Base-by-base conservation (phyloP, 1,284 basidiomycete species). In the Neonothopanus nambi region DNA sequence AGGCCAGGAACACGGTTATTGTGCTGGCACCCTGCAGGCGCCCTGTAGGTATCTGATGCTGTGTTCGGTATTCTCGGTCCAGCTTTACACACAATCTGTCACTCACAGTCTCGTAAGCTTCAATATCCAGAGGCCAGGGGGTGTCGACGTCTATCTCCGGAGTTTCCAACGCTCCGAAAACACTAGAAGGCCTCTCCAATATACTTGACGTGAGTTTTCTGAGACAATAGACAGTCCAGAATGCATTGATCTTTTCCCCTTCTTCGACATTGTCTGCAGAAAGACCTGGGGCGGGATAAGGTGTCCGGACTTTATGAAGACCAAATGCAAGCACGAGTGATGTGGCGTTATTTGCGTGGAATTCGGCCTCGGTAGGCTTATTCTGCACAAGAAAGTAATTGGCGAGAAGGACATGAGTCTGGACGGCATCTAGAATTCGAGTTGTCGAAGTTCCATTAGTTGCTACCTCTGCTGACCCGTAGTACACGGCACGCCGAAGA, bases 381-480 rank as follows among this genome's bases (percentile, higher is more conserved):
- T 71, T 71, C 20, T 61, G 62, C 35, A 62, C 50, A 50, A 69
- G 67, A 50, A 71, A 67, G 57, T 74, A 75, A 38, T 58, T 59
- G 0, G 68, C 64, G 24, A 76, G 61, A 17, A 76, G 64, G 12
- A 72, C 59, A 28, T 73, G 66, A 5, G 75, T 69, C 48, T 75
- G 72, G 23, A 74, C 64, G 18, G 65, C 65, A 40, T 72, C 65
- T 20, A 71, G 47, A 18, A 68, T 61, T 17, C 62, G 60, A 6
- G 48, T 61, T 28, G 5, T 28, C 56, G 30, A 60, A 59, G 39
- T 48, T 58, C 38, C 43, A 53, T 35, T 48, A 53, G 35, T 51
- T 47, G 44, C 61, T 54, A 57, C 11, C 54, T 59, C 40, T 53
- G 60, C 50, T 8, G 53, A 42, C 5, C 55, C 38, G 13, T 62